Evolutionary conservation across 2,329 filamentous ascomycete species (phyloP), one percentile per base, ranked within the genome.

Genomic region (Trichoderma pleuroti): DNA sequence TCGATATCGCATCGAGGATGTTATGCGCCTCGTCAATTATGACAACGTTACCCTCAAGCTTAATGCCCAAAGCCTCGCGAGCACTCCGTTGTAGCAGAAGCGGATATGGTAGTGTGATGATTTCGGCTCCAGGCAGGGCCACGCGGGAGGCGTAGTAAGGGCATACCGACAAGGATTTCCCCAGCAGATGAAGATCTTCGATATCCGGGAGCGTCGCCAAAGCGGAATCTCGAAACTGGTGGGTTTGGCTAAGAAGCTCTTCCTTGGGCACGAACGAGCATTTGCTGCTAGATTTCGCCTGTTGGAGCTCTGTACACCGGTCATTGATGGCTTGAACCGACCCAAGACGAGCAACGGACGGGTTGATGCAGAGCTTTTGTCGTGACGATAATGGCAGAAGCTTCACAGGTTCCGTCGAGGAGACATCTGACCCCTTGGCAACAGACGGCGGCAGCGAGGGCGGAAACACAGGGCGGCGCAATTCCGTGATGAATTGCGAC

Each of bases 21-120:
- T 99, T 99, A 79, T 99, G 96, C 0, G 96, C 96, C 83, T 99
- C 96, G 75, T 99, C 96, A 61, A 99, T 93, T 30, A 99, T 92
- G n/a, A 99, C 90, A 0, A 99, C 86, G 76, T 97, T 96, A 6
- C 90, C 90, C 75, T 97, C 94, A 10, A 99, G 81, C 28, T 92
- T 95, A 56, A 99, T 90, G 0, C 92, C 91, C 0, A 99, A 85
- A 0, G 96, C 94, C 72, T 98, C 94, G 62, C 96, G 86, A 0
- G 96, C 94, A 5, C 90, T 92, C 76, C 91, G 92, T 77, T 98
- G 96, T 4, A 99, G 84, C 0, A 99, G 85, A 8, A 99, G 81
- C 1, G 95, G 95, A 78, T 99, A 99, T 0, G 96, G 96, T 21
- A 99, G 83, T 0, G 95, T 97, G 30, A 99, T 87, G 67, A 99